Evolutionary conservation across 1,284 basidiomycete genomes (phyloP).

Genomic region (Apiotrichum mycotoxinovorans): DNA sequence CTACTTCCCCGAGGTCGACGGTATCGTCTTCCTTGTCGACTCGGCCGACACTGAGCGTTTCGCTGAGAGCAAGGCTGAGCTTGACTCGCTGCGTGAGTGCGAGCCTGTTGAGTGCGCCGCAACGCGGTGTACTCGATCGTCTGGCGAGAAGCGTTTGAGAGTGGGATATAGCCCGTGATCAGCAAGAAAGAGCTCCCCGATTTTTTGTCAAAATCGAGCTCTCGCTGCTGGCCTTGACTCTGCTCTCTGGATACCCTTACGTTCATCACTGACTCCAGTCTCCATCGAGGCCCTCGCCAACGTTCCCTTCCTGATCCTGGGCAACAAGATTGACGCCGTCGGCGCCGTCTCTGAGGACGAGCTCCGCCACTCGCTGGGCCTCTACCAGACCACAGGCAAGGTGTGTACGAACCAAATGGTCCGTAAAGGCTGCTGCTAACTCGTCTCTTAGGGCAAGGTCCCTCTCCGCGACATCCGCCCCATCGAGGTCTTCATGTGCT

Average conservation of each 20-base stretch:
- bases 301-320: conserved; percentile 97
- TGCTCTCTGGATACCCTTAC: too few species aligned
- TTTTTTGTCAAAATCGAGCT: too few species aligned
- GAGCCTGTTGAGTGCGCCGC: neutral
- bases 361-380: conserved; percentile 86
- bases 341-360: conserved; percentile 98
- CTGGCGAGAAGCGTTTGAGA: neutral
- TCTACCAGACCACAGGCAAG: conserved; percentile 99
- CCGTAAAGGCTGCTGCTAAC: neutral
- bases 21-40: conserved; percentile 98
- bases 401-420: conserved; percentile 51
- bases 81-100: conserved; percentile 73
- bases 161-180: too few species aligned
- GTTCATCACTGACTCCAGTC: conserved; percentile 30
- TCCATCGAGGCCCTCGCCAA: conserved; percentile 86
- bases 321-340: conserved; percentile 99
- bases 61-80: conserved; percentile 90
- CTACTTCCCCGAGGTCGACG: conserved; percentile 99
- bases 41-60: conserved; percentile 95
- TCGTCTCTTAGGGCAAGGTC: conserved; percentile 80
- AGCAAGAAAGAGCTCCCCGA: too few species aligned
- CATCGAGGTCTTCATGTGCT: conserved; percentile 99
- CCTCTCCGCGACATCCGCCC: conserved; percentile 95
- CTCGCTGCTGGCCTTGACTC: too few species aligned
- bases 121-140: too few species aligned